Conservation (phyloP, 331 rosid species). For the Spiraea crenata region DNA sequence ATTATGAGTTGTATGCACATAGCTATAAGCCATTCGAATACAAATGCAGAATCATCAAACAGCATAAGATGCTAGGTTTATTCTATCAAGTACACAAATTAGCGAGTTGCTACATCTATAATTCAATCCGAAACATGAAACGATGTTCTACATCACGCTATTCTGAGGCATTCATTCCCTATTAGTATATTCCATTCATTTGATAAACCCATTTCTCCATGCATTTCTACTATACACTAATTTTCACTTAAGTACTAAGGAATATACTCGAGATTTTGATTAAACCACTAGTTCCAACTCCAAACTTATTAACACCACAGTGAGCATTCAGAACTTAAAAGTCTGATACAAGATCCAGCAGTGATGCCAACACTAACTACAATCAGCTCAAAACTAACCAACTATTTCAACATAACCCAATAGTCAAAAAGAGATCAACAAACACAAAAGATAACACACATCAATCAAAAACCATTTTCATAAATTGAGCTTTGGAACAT, state of each 20-base stretch:
- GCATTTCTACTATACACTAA: neutral
- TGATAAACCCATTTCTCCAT: neutral
- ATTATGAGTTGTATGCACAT: neutral
- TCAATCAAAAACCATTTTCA: neutral
- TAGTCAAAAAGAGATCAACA: neutral
- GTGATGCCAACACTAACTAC: neutral
- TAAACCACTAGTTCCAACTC: neutral
- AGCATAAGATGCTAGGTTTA: neutral
- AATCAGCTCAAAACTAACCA: neutral
- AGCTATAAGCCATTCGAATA: neutral
- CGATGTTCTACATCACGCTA: neutral
- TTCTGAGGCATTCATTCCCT: neutral
- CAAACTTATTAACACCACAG: neutral
- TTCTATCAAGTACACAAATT: too few relatives aligned
- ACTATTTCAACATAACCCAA: neutral
- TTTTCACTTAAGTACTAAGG: neutral
- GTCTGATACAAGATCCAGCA: constrained; percentile 1
- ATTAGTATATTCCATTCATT: neutral
- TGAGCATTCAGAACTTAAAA: neutral
- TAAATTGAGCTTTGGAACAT: neutral
- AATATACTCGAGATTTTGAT: neutral
- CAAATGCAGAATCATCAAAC: neutral
- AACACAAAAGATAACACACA: neutral
- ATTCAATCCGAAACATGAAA: too few relatives aligned
- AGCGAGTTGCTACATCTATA: too few relatives aligned